A percentile compares a stretch with the other conserved stretches of the same genome.
Evolutionary conservation across 805 yeast genomes (phyloP).

Genomic region (Lipomyces japonicus): DNA sequence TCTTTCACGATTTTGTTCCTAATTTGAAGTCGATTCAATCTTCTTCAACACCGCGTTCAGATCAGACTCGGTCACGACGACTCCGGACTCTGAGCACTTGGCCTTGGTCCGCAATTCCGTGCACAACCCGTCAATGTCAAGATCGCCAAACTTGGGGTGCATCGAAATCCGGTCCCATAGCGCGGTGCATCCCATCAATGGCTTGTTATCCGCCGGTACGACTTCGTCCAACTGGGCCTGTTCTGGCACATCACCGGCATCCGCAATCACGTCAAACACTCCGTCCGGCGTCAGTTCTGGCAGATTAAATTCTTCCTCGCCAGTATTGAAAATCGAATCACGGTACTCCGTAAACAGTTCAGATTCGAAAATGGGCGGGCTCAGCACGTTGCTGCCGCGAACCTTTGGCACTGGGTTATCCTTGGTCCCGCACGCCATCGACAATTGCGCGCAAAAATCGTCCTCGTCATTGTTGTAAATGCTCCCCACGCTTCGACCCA

Average conservation of each 20-base stretch:
- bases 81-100: conserved; percentile 90
- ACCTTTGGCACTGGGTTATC: conserved; percentile 60
- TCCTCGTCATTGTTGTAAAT: conserved; percentile 48
- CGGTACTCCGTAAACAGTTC: conserved; percentile 35
- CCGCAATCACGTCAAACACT: conserved; percentile 32
- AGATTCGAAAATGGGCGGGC: conserved; percentile 33
- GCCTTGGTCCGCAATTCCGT: conserved; percentile 85
- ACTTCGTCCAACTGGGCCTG: conserved; percentile 35
- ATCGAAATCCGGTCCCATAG: conserved; percentile 94
- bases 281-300: conserved; percentile 37
- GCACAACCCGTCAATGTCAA: conserved; percentile 94
- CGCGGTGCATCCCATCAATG: conserved; percentile 70
- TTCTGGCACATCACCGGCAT: conserved; percentile 13
- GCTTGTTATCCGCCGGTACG: conserved; percentile 60
- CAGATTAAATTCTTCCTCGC: conserved; percentile 33
- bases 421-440: conserved; percentile 78
- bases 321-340: conserved; percentile 16
- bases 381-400: conserved; percentile 27
- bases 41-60: conserved; percentile 46
- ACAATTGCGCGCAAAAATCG: conserved; percentile 71
- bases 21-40: no score
- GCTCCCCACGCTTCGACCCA: not conserved
- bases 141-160: conserved; percentile 88
- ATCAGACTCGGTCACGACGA: conserved; percentile 75
- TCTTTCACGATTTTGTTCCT: no score